Evolutionary conservation across 495 filamentous ascomycete species (phyloP), one percentile per base, ranked within the genome.

Genomic region (Lasiosphaeriaceae sp.): DNA sequence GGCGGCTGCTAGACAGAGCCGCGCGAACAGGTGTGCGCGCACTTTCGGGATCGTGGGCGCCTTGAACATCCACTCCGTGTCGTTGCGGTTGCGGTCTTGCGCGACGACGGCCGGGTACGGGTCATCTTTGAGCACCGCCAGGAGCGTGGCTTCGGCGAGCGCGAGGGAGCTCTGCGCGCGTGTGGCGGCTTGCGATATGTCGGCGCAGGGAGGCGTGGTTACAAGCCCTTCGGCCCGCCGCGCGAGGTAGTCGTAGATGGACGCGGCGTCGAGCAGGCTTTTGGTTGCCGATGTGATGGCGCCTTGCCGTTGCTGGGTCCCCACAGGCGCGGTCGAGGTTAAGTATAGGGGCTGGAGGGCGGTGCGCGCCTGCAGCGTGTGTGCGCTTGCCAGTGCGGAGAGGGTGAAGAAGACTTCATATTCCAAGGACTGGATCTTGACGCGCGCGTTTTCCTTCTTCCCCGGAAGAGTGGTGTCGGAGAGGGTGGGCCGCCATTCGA

Each of bases 11-110:
- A 97, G 77, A 69, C 92, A 98, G 14, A 97, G 73, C 7, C 93
- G 76, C 2, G 90, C 90, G 60, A 94, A 96, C 4, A 97, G 75
- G 63, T 92, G 83, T 0, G 90, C 93, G 20, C 92, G 83, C 19
- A 97, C 90, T 63, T 90, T 92, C 22, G 90, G 90, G 23, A 96
- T 89, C 50, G 89, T 85, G 12, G 91, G 90, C 1, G 88, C 80
- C 64, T 86, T 87, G 61, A 92, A 89, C 90, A 96, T 96, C 92
- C 92, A 96, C 61, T 95, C 91, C 34, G 80, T 87, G 68, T 91
- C 89, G 58, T 88, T 84, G 24, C 84, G 80, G 63, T 94, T 92
- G 31, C 90, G 80, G 47, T 84, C 82, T 54, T 90, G 87, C 11
- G 89, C 83, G 29, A 90, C 86, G 14, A 83, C 81, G 2, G 85